These are phyloP conservation scores for Penicillium parvum DNA, from an alignment of 495 filamentous ascomycete genomes.

Conservation along the genomic window DNA sequence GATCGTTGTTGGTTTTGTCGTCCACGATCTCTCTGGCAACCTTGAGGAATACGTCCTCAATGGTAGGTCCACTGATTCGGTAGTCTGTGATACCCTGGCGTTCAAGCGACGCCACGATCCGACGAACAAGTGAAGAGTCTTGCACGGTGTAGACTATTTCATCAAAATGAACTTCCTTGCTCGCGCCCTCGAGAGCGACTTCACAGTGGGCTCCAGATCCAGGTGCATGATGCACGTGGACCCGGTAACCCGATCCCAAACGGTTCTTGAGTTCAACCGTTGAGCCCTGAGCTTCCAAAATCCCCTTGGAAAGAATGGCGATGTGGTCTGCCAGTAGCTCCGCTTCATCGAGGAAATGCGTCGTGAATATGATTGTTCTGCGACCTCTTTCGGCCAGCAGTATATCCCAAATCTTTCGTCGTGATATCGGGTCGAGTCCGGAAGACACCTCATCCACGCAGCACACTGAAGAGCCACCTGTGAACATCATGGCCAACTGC, in stretches of 20 bases:
- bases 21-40: constrained; percentile 61
- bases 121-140: constrained; percentile 56
- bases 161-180: constrained; percentile 57
- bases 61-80: constrained; percentile 75
- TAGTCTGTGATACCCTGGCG: constrained; percentile 59
- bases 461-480: constrained; percentile 76
- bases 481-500: constrained; percentile 93
- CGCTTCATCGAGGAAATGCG: constrained; percentile 78
- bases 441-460: constrained; percentile 85
- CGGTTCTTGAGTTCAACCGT: constrained; percentile 69
- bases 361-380: constrained; percentile 78
- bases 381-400: constrained; percentile 71
- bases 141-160: constrained; percentile 65
- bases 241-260: constrained; percentile 70
- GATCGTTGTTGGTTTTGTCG: too few species aligned
- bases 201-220: constrained; percentile 25
- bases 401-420: constrained; percentile 88
- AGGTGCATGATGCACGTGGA: constrained; percentile 58
- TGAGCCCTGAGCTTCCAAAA: constrained; percentile 65
- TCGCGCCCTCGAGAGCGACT: constrained; percentile 49
- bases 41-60: constrained; percentile 83
- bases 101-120: constrained; percentile 65
- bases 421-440: constrained; percentile 74
- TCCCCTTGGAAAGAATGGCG: constrained; percentile 70
- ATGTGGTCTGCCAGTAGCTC: constrained; percentile 74